Percentiles rank a stretch among this genome's conserved stretches.
Evolutionary conservation across 179 eudicot genomes (phyloP).

Genomic region (Camellia oleifera): DNA sequence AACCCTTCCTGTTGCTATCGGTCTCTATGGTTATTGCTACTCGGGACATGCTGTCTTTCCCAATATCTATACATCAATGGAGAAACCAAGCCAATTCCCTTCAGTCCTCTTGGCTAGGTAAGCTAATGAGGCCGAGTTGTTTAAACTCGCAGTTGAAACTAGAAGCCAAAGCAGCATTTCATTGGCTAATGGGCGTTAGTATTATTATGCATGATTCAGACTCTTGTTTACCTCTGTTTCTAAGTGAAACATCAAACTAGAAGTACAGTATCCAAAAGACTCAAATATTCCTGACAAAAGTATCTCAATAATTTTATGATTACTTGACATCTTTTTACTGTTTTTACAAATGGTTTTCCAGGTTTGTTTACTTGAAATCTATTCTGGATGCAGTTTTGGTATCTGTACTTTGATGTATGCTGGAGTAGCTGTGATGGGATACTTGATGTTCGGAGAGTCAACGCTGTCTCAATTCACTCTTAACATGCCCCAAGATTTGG

Average conservation of each 20-base stretch:
- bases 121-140: slow-evolving; percentile 61
- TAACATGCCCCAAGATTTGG: slow-evolving; percentile 64
- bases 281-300: background rate
- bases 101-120: slow-evolving; percentile 72
- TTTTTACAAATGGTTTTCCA: background rate
- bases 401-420: slow-evolving; percentile 68
- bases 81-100: slow-evolving; percentile 59
- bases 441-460: slow-evolving; percentile 77
- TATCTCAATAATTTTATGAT: background rate
- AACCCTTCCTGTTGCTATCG: slow-evolving; percentile 78
- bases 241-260: background rate
- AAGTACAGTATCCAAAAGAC: background rate
- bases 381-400: slow-evolving; percentile 38
- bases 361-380: background rate
- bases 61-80: slow-evolving; percentile 86
- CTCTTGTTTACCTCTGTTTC: background rate
- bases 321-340: background rate
- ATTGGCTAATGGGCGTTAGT: background rate
- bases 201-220: background rate
- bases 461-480: slow-evolving; percentile 84
- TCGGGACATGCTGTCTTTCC: slow-evolving; percentile 96
- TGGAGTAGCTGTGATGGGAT: slow-evolving; percentile 77
- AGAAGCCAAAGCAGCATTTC: background rate
- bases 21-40: slow-evolving; percentile 83
- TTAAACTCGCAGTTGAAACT: slow-evolving; percentile 48